Base-by-base conservation (phyloP, 805 yeast species). In the Suhomyces tanzawaensis region DNA sequence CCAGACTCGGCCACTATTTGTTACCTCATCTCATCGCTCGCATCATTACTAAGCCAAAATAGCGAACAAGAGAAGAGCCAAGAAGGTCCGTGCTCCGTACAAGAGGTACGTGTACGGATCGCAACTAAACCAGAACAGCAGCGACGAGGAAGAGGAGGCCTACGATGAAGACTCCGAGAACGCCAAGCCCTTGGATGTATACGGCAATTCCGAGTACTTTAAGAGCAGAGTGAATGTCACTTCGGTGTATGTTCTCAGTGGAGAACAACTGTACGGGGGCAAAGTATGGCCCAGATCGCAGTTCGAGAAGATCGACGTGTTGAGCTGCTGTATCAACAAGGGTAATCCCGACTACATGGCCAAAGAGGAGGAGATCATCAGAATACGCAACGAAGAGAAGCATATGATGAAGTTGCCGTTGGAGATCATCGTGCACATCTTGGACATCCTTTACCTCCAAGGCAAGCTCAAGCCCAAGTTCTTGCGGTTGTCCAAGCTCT, bases 61-160 rank as follows among this genome's bases (percentile, higher is more conserved):
- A 82, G 96, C 89, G 23, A 89, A 89, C 63, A 89, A 88, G 61
- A 66, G 90, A 53, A 75, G 97, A 58, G 89, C 96, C 8, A 84
- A 83, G 70, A 84, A 89, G 71, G 69, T 75, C 32, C 80, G 82
- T 45, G 88, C 89, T 39, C 89, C 90, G 4, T 89, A 85, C 63
- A 74, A 80, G 60, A 76, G 82, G 59, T 87, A 86, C 58, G 88
- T 76, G 32, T 79, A 78, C 49, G 72, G 76, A 22, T 68, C 71
- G 19, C 58, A 51, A 46, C 53, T 49, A 34, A 52, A 58, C 4
- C 55, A 48, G 23, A 48, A 49, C 29, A 46, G 51, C 34, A 52
- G 59, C 33, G 58, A 53, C 29, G 66, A 60, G 25, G 60, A 52
- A 17, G 52, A 45, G 7, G 45, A 45, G 31, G 58, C 45, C 40